phyloP scores from a whole-genome alignment of 2,329 filamentous ascomycete genomes.

The Fusarium sp. region DNA sequence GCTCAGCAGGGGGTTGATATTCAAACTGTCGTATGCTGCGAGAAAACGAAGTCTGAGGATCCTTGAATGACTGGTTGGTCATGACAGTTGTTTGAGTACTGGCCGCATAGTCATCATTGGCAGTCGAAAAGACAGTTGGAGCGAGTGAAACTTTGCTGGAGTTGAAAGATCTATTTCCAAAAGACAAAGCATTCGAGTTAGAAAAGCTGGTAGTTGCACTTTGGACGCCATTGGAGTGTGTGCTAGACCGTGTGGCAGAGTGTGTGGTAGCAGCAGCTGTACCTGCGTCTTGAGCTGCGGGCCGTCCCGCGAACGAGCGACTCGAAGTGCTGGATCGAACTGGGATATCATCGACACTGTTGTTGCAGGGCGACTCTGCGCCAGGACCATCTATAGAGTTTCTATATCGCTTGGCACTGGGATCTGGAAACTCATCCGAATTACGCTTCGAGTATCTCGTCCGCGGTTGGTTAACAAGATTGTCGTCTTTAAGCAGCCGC shows the following conservation, averaged over 20 bases:
- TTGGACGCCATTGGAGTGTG: conserved; percentile 19
- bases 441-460: conserved; percentile 34
- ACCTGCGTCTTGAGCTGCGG: conserved; percentile 22
- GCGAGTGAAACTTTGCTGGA: conserved; percentile 47
- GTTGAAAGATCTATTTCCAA: conserved; percentile 40
- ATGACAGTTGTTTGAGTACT: conserved; percentile 49
- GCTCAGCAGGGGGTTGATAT: conserved; percentile 8
- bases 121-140: conserved; percentile 48
- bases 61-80: conserved; percentile 15
- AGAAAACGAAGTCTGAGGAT: conserved; percentile 5
- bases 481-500: conserved; percentile 27
- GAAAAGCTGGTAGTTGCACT: conserved; percentile 10
- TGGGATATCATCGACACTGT: conserved; percentile 35
- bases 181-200: conserved; percentile 28
- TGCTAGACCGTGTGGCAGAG: neutral
- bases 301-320: conserved; percentile 19
- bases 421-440: conserved; percentile 35
- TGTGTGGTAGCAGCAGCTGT: conserved; percentile 14
- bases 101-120: conserved; percentile 27
- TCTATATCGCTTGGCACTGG: conserved; percentile 31
- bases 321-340: conserved; percentile 33
- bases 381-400: conserved; percentile 18
- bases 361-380: conserved; percentile 3
- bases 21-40: conserved; percentile 18
- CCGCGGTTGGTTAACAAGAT: conserved; percentile 9